Percentiles rank a stretch among this genome's conserved stretches.
These are phyloP conservation scores for Raphanus raphanistrum DNA, from an alignment of 345 rosid species.

Conservation along the genomic window DNA sequence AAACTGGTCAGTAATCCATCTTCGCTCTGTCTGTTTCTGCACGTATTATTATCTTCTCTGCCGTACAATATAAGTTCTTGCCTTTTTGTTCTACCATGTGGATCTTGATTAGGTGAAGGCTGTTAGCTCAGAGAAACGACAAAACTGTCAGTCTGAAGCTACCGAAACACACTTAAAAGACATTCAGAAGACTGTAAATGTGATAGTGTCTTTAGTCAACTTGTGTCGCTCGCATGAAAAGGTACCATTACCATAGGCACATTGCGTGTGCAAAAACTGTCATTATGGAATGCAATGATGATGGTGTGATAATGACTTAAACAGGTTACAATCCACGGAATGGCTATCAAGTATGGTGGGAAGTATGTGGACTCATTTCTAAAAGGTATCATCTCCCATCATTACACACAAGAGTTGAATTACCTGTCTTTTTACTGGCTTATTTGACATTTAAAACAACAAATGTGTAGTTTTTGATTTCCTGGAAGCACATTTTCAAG, in stretches of 20 bases:
- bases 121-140: conserved; percentile 43
- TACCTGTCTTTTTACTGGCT: conserved; percentile 8
- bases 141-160: conserved; percentile 44
- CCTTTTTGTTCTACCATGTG: background rate
- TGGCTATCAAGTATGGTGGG: conserved; percentile 90
- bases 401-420: background rate
- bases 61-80: background rate
- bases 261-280: background rate
- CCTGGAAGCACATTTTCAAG: conserved; percentile 64
- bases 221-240: conserved; percentile 66
- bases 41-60: background rate
- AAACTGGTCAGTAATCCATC: conserved; percentile 53
- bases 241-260: conserved; percentile 34
- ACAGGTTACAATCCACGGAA: conserved; percentile 66
- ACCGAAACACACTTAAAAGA: conserved; percentile 48
- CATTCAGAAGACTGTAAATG: conserved; percentile 60
- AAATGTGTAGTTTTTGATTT: conserved; percentile 64
- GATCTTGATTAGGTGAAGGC: conserved; percentile 53
- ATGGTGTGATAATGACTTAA: background rate
- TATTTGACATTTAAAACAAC: conserved; percentile 7
- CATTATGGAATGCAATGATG: background rate
- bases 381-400: conserved; percentile 52
- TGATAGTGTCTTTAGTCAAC: conserved; percentile 69
- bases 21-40: background rate
- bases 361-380: conserved; percentile 74